Percentiles rank a stretch among this genome's conserved stretches.
Conservation (phyloP, 148 eudicot species). For the Rhododendron ovatum region DNA sequence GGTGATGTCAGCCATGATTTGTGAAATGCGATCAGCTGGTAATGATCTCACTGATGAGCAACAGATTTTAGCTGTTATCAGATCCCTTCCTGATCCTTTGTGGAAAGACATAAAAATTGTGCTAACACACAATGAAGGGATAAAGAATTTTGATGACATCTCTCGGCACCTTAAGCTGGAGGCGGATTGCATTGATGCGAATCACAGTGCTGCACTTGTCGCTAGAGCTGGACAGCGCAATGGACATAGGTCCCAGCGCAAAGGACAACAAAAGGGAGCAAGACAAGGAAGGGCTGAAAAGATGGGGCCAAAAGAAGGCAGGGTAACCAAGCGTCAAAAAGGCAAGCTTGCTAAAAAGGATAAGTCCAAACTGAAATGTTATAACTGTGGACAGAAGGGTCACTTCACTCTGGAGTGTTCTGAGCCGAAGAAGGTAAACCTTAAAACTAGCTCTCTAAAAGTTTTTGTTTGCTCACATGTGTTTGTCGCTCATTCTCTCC, state of each 20-base stretch:
- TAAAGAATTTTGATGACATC: no score
- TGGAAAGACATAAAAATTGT: background rate
- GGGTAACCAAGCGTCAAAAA: background rate
- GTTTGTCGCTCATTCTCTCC: no score
- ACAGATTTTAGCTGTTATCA: background rate
- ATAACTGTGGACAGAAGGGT: no score
- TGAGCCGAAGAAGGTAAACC: background rate
- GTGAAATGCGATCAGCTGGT: background rate
- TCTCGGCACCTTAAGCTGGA: background rate
- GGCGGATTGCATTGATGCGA: background rate
- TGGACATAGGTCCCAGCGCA: background rate
- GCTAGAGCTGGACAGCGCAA: background rate
- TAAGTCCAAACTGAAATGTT: background rate
- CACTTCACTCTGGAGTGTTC: background rate
- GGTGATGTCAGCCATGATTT: background rate
- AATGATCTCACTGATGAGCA: background rate
- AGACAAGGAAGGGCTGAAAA: background rate
- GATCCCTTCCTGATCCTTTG: background rate
- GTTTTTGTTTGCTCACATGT: no score
- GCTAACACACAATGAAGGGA: background rate
- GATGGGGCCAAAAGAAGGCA: background rate
- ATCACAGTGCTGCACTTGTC: background rate
- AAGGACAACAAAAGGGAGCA: background rate
- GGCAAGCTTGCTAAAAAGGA: background rate
- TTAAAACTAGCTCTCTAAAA: background rate